Evolutionary conservation across 2,329 filamentous ascomycete species (phyloP).

Genomic region (Aspergillus felis): DNA sequence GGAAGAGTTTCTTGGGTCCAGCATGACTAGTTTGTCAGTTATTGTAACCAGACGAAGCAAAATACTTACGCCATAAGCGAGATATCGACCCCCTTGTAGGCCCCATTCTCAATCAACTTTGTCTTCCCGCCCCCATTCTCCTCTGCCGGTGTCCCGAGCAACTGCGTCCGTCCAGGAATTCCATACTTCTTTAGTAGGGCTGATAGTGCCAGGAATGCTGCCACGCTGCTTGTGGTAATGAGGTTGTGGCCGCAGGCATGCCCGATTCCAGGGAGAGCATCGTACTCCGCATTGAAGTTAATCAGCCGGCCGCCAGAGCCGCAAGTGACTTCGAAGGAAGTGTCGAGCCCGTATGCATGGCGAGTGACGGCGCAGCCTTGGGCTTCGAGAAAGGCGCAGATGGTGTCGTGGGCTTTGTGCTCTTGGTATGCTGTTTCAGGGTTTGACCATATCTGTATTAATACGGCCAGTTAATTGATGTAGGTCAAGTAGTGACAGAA

Average conservation of each 20-base stretch:
- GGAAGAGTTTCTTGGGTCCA: conserved; percentile 23
- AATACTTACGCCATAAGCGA: conserved; percentile 42
- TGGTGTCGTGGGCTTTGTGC: conserved; percentile 48
- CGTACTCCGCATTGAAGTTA: conserved; percentile 43
- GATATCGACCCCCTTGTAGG: conserved; percentile 38
- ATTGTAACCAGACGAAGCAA: neutral
- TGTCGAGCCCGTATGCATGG: conserved; percentile 50
- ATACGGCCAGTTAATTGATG: neutral
- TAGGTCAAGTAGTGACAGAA: too few relatives aligned
- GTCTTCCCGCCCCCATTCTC: conserved; percentile 39
- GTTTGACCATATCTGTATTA: conserved; percentile 41
- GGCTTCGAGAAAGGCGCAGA: conserved; percentile 43
- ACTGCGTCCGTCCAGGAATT: conserved; percentile 34
- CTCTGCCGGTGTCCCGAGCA: conserved; percentile 39
- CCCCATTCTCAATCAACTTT: conserved; percentile 42
- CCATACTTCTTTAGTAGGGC: conserved; percentile 40
- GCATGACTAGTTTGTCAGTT: conserved; percentile 18
- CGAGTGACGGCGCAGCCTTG: conserved; percentile 47
- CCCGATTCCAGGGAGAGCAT: conserved; percentile 38
- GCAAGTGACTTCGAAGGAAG: conserved; percentile 48
- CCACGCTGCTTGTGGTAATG: conserved; percentile 33
- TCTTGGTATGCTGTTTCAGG: conserved; percentile 54
- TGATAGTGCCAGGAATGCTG: conserved; percentile 45
- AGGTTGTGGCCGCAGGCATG: conserved; percentile 42
- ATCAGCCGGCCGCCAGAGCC: conserved; percentile 38